Percentiles rank a stretch among this genome's conserved stretches.
phyloP scores from a whole-genome alignment of 1,284 basidiomycete genomes.

The Afroboletus lepidellus region DNA sequence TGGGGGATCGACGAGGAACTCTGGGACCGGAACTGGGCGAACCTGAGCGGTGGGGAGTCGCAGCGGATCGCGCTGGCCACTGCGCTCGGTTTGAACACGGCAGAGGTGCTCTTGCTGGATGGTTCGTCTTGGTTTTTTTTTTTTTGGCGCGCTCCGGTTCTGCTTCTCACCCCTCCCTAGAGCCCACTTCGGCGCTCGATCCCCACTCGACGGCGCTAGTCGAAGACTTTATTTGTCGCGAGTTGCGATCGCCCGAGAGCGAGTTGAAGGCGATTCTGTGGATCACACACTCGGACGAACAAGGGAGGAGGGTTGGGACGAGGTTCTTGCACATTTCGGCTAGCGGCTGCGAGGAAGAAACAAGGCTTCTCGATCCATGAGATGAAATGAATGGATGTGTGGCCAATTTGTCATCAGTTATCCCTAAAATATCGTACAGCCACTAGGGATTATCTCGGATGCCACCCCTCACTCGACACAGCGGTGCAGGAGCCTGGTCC shows the following conservation, averaged over 20 bases:
- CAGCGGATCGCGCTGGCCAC: conserved; percentile 79
- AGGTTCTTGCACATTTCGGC: conserved; percentile 57
- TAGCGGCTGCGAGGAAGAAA: conserved; percentile 49
- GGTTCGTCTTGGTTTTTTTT: conserved; percentile 48
- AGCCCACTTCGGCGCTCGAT: conserved; percentile 86
- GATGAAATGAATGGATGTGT: background rate
- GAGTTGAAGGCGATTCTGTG: conserved; percentile 74
- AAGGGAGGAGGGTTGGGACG: conserved; percentile 71
- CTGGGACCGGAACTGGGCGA: conserved; percentile 78
- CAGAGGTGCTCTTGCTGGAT: conserved; percentile 81
- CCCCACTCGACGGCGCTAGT: conserved; percentile 61
- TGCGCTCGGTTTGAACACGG: conserved; percentile 68
- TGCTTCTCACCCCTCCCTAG: conserved; percentile 40
- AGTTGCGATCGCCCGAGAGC: conserved; percentile 48
- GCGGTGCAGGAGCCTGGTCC: no score
- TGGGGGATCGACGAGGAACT: conserved; percentile 71
- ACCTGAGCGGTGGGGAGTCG: conserved; percentile 79
- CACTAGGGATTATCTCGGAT: no score
- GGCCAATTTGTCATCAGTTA: conserved; percentile 8
- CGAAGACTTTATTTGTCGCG: conserved; percentile 57
- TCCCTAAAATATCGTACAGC: no score
- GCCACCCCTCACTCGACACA: no score
- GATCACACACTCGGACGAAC: conserved; percentile 86
- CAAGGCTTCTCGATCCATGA: conserved; percentile 24
- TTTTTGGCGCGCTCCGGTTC: background rate